Evolutionary conservation across 2,329 filamentous ascomycete species (phyloP), one percentile per base, ranked within the genome.

Genomic region (Thermoascus crustaceus): DNA sequence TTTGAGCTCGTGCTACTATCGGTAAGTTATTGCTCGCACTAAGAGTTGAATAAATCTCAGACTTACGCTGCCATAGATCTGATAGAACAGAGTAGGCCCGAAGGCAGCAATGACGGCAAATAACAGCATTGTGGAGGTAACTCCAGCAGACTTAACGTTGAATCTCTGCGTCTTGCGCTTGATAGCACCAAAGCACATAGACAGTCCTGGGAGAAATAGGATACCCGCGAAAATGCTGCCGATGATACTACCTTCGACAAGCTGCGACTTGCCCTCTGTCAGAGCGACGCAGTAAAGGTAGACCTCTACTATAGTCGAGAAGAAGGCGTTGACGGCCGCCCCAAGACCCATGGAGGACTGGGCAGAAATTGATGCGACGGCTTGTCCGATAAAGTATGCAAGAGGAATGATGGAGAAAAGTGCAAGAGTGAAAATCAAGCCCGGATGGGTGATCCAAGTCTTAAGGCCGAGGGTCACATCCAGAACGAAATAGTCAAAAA

Each of bases 271-370:
- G 44, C 91, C 91, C 60, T 98, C 82, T 14, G 80, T 85, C 29
- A 98, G 72, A 10, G 91, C 91, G 35, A 96, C 80, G 56, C 91
- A 96, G 64, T 98, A 98, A 14, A 98, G 76, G 60, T 93, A 98
- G 1, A 98, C 93, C 57, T 98, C 91, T 7, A 98, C 91, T 14
- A 98, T 73, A 2, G 91, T 98, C 8, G 88, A 94, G 67, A 98
- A 98, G 61, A 98, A 94, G 30, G 91, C 91, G 51, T 98, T 98
- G 68, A 96, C 85, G 20, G 89, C 93, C 18, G 91, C 91, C 55
- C 91, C 91, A 6, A 98, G 72, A 17, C 91, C 91, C 91, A 98
- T 98, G 4, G 89, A 95, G 1, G 89, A 96, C 59, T 98, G 91
- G 1, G 91, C 91, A 7, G 91, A 98, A 49, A 98, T 98, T 34